Evolutionary conservation across 176 grass and related monocot species (phyloP).

Genomic region (Calamus simplicifolius): DNA sequence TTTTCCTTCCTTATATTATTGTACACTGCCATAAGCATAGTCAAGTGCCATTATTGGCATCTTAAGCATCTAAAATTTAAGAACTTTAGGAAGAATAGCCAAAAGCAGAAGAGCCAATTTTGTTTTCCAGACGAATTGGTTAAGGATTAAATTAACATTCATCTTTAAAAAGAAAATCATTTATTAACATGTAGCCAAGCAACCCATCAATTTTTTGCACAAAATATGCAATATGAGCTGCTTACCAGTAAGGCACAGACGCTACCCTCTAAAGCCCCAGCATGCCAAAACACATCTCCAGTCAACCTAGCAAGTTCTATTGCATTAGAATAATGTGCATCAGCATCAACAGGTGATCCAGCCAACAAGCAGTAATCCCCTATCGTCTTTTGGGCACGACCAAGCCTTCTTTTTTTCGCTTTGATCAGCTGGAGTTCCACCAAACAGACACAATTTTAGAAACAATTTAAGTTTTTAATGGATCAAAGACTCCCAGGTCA

Average conservation of each 20-base stretch:
- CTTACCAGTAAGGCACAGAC: slow-evolving; percentile 88
- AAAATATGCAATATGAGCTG: too few relatives aligned
- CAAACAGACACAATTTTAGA: neutral
- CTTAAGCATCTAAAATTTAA: too few relatives aligned
- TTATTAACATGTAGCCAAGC: neutral
- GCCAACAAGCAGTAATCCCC: slow-evolving; percentile 95
- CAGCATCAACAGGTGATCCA: slow-evolving; percentile 89
- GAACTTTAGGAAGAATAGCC: too few relatives aligned
- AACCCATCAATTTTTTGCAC: neutral
- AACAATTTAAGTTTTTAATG: slow-evolving; percentile 5
- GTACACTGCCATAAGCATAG: too few relatives aligned
- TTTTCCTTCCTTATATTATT: neutral
- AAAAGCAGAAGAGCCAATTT: too few relatives aligned
- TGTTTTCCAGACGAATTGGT: too few relatives aligned
- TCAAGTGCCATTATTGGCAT: too few relatives aligned
- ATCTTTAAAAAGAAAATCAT: neutral
- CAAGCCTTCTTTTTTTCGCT: slow-evolving; percentile 93
- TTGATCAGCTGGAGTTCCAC: slow-evolving; percentile 66
- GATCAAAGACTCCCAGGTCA: neutral
- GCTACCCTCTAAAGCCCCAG: slow-evolving; percentile 93
- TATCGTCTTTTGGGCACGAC: slow-evolving; percentile 92
- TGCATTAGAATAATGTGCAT: slow-evolving; percentile 93
- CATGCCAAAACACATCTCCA: slow-evolving; percentile 99
- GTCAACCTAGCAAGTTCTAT: slow-evolving; percentile 96
- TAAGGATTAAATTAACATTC: too few relatives aligned